Evolutionary conservation across 2,329 filamentous ascomycete species (phyloP).

Genomic region (Orbilia ellipsospora): DNA sequence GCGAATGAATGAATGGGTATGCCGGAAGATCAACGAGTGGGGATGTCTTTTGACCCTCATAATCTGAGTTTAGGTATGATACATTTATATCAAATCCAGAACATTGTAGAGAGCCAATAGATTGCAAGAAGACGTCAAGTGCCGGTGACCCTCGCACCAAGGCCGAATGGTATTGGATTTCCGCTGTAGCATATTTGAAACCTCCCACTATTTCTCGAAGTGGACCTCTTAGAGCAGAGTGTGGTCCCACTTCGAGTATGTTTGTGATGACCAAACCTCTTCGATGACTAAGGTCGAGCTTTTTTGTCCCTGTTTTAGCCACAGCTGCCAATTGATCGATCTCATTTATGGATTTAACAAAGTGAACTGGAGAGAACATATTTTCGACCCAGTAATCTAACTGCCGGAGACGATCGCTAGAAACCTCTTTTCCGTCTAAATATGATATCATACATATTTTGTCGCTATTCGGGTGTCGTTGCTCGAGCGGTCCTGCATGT

Average conservation of each 20-base stretch:
- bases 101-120: constrained; percentile 8
- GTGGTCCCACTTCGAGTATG: constrained; percentile 28
- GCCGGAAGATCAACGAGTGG: constrained; percentile 18
- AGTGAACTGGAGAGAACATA: constrained; percentile 21
- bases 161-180: constrained; percentile 26
- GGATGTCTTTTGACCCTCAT: not conserved
- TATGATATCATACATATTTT: not conserved
- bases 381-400: constrained; percentile 36
- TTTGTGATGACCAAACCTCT: constrained; percentile 21
- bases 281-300: constrained; percentile 13
- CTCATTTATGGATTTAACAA: not conserved
- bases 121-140: constrained; percentile 6
- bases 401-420: not conserved
- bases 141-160: constrained; percentile 15
- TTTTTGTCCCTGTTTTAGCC: not conserved
- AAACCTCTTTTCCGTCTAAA: constrained; percentile 18
- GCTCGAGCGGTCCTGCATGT: not conserved
- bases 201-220: constrained; percentile 23
- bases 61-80: constrained; percentile 6
- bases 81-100: constrained; percentile 9
- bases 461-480: not conserved
- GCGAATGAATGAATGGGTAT: constrained; percentile 25
- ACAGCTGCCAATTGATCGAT: constrained; percentile 16
- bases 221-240: constrained; percentile 11
- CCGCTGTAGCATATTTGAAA: constrained; percentile 5